Percentiles rank a stretch among this genome's conserved stretches.
These are phyloP conservation scores for Diaporthe capsici DNA, from an alignment of 2,329 filamentous ascomycete genomes.

Conservation along the genomic window DNA sequence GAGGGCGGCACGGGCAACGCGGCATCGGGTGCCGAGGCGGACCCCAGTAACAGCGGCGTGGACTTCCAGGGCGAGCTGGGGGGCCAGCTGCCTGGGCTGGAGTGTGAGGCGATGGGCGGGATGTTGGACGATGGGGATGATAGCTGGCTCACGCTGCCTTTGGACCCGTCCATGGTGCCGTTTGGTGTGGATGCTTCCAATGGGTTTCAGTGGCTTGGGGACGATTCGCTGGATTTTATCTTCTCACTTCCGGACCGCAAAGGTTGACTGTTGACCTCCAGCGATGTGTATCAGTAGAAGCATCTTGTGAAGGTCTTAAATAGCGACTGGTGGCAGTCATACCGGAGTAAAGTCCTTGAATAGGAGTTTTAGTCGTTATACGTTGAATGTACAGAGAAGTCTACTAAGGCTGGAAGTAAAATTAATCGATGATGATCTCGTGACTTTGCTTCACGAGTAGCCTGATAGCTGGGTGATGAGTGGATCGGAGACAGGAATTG, in stretches of 20 bases:
- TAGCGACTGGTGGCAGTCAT: too few relatives aligned
- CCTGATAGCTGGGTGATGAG: too few relatives aligned
- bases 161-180: neutral
- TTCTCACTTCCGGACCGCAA: neutral
- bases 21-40: neutral
- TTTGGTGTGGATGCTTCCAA: neutral
- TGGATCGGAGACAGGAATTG: too few relatives aligned
- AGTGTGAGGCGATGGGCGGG: neutral
- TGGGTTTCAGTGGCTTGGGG: conserved; percentile 15
- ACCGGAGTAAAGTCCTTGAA: too few relatives aligned
- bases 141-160: conserved; percentile 3
- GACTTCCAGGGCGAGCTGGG: neutral
- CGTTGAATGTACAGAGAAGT: too few relatives aligned
- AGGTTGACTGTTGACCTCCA: neutral
- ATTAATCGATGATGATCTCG: too few relatives aligned
- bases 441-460: too few relatives aligned
- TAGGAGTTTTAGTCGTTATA: too few relatives aligned
- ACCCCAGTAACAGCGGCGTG: neutral
- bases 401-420: too few relatives aligned
- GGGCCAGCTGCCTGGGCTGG: neutral
- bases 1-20: neutral
- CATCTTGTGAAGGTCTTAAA: too few relatives aligned
- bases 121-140: neutral
- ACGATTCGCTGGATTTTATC: neutral
- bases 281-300: too few relatives aligned